Evolutionary conservation across 2,329 filamentous ascomycete species (phyloP), one percentile per base, ranked within the genome.

Genomic region (Helminthosporium solani): DNA sequence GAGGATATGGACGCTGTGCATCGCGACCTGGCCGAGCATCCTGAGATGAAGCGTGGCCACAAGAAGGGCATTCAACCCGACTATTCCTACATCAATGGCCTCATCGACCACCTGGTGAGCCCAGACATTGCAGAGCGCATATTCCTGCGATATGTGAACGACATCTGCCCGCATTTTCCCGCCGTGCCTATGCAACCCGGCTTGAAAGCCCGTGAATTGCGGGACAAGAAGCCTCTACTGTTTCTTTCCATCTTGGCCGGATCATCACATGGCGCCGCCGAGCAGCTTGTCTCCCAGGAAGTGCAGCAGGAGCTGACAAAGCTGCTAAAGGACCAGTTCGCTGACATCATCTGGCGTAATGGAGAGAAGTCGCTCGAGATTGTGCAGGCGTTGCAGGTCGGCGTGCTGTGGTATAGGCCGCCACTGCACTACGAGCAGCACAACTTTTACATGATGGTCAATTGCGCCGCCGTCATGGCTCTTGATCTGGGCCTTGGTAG

Each of bases 391-490:
- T 73, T 95, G 33, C 79, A 88, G 47, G 75, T 95, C 3, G 78
- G 83, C 6, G 83, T 85, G n/a, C 80, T 90, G 16, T 95, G 90
- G 88, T 95, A 95, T 67, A 84, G 84, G 66, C 88, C 89, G 14
- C 90, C 90, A 0, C 85, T 92, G 55, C 81, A 87, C 58, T 88
- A 88, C 48, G 88, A 95, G 61, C 87, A 94, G 70, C 82, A 92
- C 61, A 94, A 94, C 64, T 95, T 94, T 67, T 95, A 94, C 71
- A 88, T 92, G 72, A 79, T 94, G 54, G 83, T 90, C 36, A 88
- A 95, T 66, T 83, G 89, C 62, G 86, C 87, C 2, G 85, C 85
- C 38, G 80, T 89, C 57, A 88, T 95, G 84, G 86, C 86, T 20
- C 83, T 95, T 44, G 90, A 95, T 57, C 79, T 95, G 27, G 90